Evolutionary conservation across 176 grass and related monocot species (phyloP).

Genomic region (Avena atlantica): DNA sequence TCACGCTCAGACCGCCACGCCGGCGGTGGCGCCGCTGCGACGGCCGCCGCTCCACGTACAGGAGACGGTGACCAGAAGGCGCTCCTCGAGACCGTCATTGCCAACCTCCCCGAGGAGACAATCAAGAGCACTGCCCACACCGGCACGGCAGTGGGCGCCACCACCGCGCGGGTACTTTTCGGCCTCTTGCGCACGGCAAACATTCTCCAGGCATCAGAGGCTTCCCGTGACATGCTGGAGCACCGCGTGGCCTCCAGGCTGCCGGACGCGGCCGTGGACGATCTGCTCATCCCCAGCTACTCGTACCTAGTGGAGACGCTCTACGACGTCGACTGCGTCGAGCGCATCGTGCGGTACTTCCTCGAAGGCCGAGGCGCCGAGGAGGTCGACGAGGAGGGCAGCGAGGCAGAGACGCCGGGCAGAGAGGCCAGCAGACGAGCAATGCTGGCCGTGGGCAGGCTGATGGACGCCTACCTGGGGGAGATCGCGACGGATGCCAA

Average conservation of each 20-base stretch:
- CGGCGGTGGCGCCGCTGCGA: neutral
- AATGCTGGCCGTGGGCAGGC: conserved; percentile 61
- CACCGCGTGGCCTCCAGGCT: conserved; percentile 74
- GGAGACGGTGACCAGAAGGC: conserved; percentile 77
- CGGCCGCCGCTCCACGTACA: neutral
- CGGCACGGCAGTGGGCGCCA: conserved; percentile 59
- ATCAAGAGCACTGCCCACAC: conserved; percentile 56
- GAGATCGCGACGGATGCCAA: conserved; percentile 94
- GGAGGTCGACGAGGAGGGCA: conserved; percentile 43
- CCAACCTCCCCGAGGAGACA: conserved; percentile 83
- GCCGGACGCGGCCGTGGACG: conserved; percentile 73
- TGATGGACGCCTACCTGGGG: conserved; percentile 84
- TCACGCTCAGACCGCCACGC: conserved; percentile 68
- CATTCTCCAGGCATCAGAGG: conserved; percentile 82
- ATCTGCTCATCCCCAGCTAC: conserved; percentile 94
- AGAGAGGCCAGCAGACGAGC: conserved; percentile 48
- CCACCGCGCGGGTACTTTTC: conserved; percentile 79
- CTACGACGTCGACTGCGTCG: conserved; percentile 96
- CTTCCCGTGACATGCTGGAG: conserved; percentile 70
- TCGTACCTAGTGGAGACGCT: conserved; percentile 97
- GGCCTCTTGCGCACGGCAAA: conserved; percentile 83
- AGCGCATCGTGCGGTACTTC: conserved; percentile 73
- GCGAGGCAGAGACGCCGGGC: conserved; percentile 47
- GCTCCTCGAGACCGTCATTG: conserved; percentile 86
- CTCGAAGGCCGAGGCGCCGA: conserved; percentile 56